These are phyloP conservation scores for Rosa rugosa DNA, from an alignment of 306 rosid species.

Conservation along the genomic window DNA sequence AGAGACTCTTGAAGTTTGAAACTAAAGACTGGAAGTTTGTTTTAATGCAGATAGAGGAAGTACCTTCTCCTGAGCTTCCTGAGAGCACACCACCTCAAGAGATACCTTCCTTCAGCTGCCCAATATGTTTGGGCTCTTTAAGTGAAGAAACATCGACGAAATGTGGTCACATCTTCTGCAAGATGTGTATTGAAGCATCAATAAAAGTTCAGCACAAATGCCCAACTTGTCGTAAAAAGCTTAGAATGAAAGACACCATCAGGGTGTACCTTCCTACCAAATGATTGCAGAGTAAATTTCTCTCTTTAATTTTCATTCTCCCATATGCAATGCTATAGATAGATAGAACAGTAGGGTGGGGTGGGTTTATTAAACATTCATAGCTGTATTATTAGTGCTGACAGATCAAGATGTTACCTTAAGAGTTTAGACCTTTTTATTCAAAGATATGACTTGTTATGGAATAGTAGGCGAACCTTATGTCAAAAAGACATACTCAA, in stretches of 20 bases:
- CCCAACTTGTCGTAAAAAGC: conserved; percentile 39
- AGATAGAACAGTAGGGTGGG: background rate
- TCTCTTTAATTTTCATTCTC: background rate
- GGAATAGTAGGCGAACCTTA: background rate
- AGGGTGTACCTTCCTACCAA: conserved; percentile 38
- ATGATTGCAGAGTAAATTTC: conserved; percentile 15
- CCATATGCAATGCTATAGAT: background rate
- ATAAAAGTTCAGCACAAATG: conserved; percentile 41
- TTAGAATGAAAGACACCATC: conserved; percentile 35
- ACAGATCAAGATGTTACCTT: background rate
- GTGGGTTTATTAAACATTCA: background rate
- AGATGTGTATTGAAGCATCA: conserved; percentile 46
- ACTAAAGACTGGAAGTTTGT: background rate
- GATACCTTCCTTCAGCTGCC: conserved; percentile 37
- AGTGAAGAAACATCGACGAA: conserved; percentile 48
- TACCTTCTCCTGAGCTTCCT: background rate
- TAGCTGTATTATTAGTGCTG: background rate
- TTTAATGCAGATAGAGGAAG: conserved; percentile 29
- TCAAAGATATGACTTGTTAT: background rate
- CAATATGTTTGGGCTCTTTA: conserved; percentile 42
- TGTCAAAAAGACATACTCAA: background rate
- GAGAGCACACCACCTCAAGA: conserved; percentile 9
- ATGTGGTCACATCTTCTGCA: conserved; percentile 61
- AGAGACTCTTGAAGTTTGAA: background rate
- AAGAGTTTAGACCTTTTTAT: background rate